These are phyloP conservation scores for Adansonia digitata DNA, from an alignment of 345 rosid species.

Conservation along the genomic window DNA sequence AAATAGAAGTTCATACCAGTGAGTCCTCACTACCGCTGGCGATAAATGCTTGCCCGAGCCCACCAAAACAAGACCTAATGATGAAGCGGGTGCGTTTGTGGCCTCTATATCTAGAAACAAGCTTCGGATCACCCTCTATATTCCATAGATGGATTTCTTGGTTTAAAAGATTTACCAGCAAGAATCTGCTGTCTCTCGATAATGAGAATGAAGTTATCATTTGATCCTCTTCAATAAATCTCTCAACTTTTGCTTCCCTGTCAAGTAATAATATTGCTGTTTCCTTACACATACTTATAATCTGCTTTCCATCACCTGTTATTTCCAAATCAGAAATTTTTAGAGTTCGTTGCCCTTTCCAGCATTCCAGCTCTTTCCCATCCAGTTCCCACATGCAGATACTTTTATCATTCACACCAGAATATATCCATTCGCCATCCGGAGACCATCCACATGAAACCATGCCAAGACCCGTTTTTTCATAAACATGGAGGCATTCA, in stretches of 20 bases:
- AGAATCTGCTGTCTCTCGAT: slow-evolving; percentile 46
- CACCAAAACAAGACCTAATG: slow-evolving; percentile 70
- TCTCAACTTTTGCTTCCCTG: slow-evolving; percentile 42
- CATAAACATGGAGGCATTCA: slow-evolving; percentile 52
- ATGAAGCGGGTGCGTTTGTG: slow-evolving; percentile 55
- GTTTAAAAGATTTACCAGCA: slow-evolving; percentile 56
- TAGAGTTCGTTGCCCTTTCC: slow-evolving; percentile 48
- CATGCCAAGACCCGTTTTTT: slow-evolving; percentile 43
- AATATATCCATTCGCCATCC: slow-evolving; percentile 42
- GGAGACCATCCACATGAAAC: slow-evolving; percentile 68
- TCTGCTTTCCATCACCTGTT: slow-evolving; percentile 46
- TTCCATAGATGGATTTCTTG: slow-evolving; percentile 68
- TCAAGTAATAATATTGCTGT: slow-evolving; percentile 43
- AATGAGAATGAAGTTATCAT: slow-evolving; percentile 56
- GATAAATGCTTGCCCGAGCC: slow-evolving; percentile 54
- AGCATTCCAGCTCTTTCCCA: slow-evolving; percentile 50
- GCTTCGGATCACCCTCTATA: slow-evolving; percentile 41
- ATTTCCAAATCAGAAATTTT: slow-evolving; percentile 55
- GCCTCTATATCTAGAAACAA: slow-evolving; percentile 52
- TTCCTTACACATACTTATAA: slow-evolving; percentile 48
- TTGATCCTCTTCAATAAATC: slow-evolving; percentile 45
- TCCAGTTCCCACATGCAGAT: slow-evolving; percentile 53
- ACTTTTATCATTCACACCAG: slow-evolving; percentile 49
- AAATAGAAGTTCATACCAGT: slow-evolving; percentile 37
- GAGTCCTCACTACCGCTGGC: slow-evolving; percentile 81